Evolutionary conservation across 176 grass and related monocot genomes (phyloP).

Genomic region (Tillandsia leiboldiana): DNA sequence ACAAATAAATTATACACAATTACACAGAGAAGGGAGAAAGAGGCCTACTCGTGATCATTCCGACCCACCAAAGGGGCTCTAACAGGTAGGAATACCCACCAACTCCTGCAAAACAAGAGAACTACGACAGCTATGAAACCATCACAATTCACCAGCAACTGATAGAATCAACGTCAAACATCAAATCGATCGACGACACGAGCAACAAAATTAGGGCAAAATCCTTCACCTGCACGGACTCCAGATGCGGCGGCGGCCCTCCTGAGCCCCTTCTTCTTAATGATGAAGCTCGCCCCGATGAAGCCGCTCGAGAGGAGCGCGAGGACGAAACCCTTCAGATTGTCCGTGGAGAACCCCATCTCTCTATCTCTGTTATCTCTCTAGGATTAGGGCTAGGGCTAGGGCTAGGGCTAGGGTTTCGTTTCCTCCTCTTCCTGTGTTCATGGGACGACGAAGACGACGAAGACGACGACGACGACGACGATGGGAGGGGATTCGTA

Average conservation of each 20-base stretch:
- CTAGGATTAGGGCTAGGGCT: no score
- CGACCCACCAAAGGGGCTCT: constrained; percentile 94
- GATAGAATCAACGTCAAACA: background rate
- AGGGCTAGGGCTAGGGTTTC: no score
- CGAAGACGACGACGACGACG: no score
- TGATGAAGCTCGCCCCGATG: constrained; percentile 96
- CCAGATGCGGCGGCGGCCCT: constrained; percentile 71
- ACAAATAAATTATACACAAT: background rate
- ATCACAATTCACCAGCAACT: no score
- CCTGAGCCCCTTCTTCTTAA: constrained; percentile 96
- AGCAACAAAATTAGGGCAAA: background rate
- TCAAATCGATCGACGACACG: background rate
- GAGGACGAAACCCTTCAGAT: constrained; percentile 67
- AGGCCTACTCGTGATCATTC: constrained; percentile 90
- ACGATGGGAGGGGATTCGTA: no score
- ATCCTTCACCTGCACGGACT: constrained; percentile 55
- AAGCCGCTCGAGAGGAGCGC: constrained; percentile 87
- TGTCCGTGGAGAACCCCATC: constrained; percentile 65
- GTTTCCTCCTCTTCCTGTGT: no score
- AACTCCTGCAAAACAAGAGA: constrained; percentile 40
- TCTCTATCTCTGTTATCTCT: background rate
- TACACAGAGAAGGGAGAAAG: background rate
- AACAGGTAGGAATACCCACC: constrained; percentile 86
- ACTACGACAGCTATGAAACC: background rate
- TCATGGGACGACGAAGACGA: no score